Evolutionary conservation across 2,329 filamentous ascomycete species (phyloP).

Genomic region (Escovopsis weberi): DNA sequence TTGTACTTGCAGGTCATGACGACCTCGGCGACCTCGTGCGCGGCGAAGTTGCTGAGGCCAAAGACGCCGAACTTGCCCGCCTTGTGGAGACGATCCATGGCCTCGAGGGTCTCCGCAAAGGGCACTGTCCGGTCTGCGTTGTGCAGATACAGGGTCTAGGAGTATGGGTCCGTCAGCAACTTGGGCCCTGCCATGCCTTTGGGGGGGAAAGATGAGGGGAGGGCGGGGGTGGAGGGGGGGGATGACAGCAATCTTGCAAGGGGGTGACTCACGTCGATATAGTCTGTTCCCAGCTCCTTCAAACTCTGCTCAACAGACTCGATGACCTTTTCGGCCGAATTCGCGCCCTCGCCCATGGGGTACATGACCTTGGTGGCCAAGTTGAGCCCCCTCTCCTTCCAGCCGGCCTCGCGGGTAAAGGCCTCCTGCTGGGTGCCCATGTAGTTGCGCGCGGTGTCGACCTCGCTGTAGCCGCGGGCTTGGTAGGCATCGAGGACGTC

Average conservation of each 20-base stretch:
- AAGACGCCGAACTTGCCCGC: slow-evolving; percentile 71
- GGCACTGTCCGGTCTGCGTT: slow-evolving; percentile 45
- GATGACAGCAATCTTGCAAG: no score
- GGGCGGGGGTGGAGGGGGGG: no score
- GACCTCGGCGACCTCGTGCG: slow-evolving; percentile 78
- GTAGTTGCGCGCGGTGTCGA: slow-evolving; percentile 73
- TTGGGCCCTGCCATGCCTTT: no score
- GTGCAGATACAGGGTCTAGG: slow-evolving; percentile 24
- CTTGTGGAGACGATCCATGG: slow-evolving; percentile 68
- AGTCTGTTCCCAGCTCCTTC: slow-evolving; percentile 56
- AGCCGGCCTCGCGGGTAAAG: slow-evolving; percentile 59
- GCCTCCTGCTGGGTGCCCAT: slow-evolving; percentile 60
- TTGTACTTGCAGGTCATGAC: slow-evolving; percentile 65
- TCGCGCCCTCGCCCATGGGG: slow-evolving; percentile 41
- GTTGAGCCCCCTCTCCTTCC: slow-evolving; percentile 64
- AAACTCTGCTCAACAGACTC: slow-evolving; percentile 53
- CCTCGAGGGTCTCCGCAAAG: slow-evolving; percentile 67
- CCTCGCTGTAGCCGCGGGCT: slow-evolving; percentile 64
- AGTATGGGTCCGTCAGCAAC: no score
- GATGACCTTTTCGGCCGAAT: slow-evolving; percentile 49
- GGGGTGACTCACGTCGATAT: slow-evolving; percentile 44
- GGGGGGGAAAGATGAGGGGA: no score
- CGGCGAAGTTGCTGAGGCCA: slow-evolving; percentile 72
- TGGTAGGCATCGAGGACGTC: slow-evolving; percentile 62
- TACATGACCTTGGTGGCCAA: slow-evolving; percentile 67